Evolutionary conservation across 1,284 basidiomycete species (phyloP).

Genomic region (Limonomyces culmigenus): DNA sequence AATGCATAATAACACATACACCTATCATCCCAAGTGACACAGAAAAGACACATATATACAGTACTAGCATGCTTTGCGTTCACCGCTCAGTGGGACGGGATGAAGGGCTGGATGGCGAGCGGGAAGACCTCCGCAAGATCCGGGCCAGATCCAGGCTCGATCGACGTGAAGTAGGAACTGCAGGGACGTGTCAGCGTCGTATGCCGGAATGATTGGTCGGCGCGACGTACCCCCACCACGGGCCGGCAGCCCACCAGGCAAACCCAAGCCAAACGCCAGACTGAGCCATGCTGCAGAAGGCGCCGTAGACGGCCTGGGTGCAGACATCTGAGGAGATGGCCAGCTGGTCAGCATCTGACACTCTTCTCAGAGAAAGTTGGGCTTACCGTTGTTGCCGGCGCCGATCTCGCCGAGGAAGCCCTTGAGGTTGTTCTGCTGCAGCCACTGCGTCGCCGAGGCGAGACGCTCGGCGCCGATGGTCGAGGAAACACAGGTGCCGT

Average conservation of each 20-base stretch:
- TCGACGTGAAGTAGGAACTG: conserved; percentile 43
- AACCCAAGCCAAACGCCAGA: conserved; percentile 33
- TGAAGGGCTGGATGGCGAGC: conserved; percentile 36
- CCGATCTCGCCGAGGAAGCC: conserved; percentile 52
- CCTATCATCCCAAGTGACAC: too few species aligned
- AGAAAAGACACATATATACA: too few species aligned
- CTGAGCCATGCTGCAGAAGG: conserved; percentile 39
- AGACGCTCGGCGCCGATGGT: conserved; percentile 44
- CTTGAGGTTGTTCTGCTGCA: conserved; percentile 38
- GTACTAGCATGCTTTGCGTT: too few species aligned
- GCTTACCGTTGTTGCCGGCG: conserved; percentile 31
- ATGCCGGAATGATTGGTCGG: background rate
- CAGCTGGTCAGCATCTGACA: background rate
- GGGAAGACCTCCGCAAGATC: conserved; percentile 35
- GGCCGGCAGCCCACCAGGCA: conserved; percentile 42
- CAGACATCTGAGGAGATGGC: conserved; percentile 14
- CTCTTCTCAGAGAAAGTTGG: conserved; percentile 4
- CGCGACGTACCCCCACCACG: conserved; percentile 37
- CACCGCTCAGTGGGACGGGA: too few species aligned
- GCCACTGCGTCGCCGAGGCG: conserved; percentile 36
- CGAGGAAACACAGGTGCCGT: conserved; percentile 32
- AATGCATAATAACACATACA: too few species aligned
- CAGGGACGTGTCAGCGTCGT: conserved; percentile 1
- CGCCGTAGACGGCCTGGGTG: conserved; percentile 35
- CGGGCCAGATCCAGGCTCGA: conserved; percentile 41